A percentile compares a stretch with the other conserved stretches of the same genome.
Conservation (phyloP, 2,329 filamentous ascomycete species). For the Fusarium falciforme region DNA sequence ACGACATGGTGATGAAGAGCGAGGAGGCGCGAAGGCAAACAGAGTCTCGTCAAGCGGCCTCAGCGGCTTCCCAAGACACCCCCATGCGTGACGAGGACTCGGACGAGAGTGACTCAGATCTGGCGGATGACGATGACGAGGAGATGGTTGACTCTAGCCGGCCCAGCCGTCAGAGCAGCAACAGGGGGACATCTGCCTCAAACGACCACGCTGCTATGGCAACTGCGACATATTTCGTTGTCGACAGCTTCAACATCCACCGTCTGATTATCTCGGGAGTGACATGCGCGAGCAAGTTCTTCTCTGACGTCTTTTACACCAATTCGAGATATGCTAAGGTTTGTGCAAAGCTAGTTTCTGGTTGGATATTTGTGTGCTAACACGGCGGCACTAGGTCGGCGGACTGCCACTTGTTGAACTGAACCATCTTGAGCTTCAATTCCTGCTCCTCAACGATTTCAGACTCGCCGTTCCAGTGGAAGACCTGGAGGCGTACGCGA, state of each 20-base stretch:
- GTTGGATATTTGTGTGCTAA: slow-evolving; percentile 20
- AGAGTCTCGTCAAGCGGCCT: slow-evolving; percentile 18
- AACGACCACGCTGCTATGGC: slow-evolving; percentile 39
- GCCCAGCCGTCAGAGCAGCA: slow-evolving; percentile 38
- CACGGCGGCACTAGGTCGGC: slow-evolving; percentile 75
- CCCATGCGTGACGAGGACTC: slow-evolving; percentile 48
- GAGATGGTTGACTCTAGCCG: slow-evolving; percentile 48
- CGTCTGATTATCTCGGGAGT: slow-evolving; percentile 96
- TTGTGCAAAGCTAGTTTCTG: slow-evolving; percentile 47
- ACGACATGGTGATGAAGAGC: slow-evolving; percentile 79
- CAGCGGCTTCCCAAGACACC: slow-evolving; percentile 42
- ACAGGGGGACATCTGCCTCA: slow-evolving; percentile 31
- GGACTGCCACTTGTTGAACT: slow-evolving; percentile 91
- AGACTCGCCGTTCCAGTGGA: slow-evolving; percentile 92
- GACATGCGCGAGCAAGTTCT: slow-evolving; percentile 99
- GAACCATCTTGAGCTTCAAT: slow-evolving; percentile 96
- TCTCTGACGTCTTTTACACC: slow-evolving; percentile 98
- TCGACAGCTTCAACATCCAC: slow-evolving; percentile 99
- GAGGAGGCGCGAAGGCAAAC: slow-evolving; percentile 61
- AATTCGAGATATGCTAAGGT: slow-evolving; percentile 99
- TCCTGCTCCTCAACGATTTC: slow-evolving; percentile 95
- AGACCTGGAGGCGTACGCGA: slow-evolving; percentile 96
- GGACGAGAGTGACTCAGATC: slow-evolving; percentile 62
- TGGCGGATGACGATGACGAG: slow-evolving; percentile 60
- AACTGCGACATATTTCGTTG: slow-evolving; percentile 80